Conservation (phyloP, 768 basidiomycete species). For the Cystobasidium ongulense region DNA sequence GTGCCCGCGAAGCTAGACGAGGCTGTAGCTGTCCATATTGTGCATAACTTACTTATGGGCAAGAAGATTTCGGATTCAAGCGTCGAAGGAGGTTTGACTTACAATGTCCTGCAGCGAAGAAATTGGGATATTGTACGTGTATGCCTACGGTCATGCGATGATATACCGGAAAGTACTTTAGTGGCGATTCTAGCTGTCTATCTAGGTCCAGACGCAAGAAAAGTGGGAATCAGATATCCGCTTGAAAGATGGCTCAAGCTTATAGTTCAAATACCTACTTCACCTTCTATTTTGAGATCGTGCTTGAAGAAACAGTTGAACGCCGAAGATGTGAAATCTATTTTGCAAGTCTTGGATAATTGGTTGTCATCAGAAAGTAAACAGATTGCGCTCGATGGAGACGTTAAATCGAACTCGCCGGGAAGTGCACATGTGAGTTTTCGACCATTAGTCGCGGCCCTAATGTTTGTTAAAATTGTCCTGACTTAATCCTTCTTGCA, state of each 20-base stretch:
- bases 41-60: not conserved
- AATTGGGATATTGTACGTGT: not conserved
- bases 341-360: not conserved
- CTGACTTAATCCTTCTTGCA: not conserved
- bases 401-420: not conserved
- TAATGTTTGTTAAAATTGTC: too few species aligned
- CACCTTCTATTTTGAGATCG: not conserved
- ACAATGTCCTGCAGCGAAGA: not conserved
- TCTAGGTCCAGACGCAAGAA: not conserved
- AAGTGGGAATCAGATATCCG: not conserved
- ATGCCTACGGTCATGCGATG: not conserved
- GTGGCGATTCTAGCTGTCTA: not conserved
- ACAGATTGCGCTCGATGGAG: not conserved
- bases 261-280: not conserved
- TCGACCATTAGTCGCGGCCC: not conserved
- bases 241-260: not conserved
- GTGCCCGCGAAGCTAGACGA: not conserved
- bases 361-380: not conserved
- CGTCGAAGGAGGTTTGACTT: not conserved
- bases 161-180: not conserved
- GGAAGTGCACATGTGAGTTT: not conserved
- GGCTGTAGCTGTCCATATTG: not conserved
- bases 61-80: not conserved
- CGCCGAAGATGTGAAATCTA: not conserved
- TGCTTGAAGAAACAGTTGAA: not conserved